phyloP scores from a whole-genome alignment of 495 filamentous ascomycete genomes.

The Evernia prunastri region DNA sequence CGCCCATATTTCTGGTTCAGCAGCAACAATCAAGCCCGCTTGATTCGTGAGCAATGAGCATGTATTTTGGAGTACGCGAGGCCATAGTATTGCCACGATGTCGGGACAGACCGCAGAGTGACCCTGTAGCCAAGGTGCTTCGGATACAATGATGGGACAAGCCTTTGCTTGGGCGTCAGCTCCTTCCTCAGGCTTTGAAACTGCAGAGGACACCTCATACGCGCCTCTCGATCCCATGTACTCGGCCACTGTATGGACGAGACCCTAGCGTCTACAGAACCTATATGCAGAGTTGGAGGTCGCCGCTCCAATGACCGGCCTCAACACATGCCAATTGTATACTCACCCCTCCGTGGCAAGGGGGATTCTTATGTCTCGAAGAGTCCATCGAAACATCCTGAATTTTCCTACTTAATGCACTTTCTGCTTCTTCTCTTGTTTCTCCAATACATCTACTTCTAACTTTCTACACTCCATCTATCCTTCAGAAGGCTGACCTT shows the following conservation, averaged over 20 bases:
- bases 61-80: neutral
- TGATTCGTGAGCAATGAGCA: neutral
- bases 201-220: neutral
- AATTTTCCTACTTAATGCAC: neutral
- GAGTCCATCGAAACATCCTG: neutral
- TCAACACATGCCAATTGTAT: conserved; percentile 5
- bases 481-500: conserved; percentile 20
- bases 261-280: neutral
- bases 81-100: neutral
- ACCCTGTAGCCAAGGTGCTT: neutral
- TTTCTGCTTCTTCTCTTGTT: neutral
- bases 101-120: neutral
- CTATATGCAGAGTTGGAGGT: neutral
- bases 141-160: neutral
- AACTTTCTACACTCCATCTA: conserved; percentile 3
- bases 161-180: neutral
- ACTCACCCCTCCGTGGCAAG: neutral
- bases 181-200: neutral
- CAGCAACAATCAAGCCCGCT: neutral
- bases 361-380: neutral
- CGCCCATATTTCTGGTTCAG: neutral
- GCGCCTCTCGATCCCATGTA: neutral
- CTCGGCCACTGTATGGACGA: neutral
- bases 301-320: conserved; percentile 9
- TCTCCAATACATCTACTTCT: neutral